Conservation (phyloP, 1,284 basidiomycete genomes). For the Malassezia globosa region DNA sequence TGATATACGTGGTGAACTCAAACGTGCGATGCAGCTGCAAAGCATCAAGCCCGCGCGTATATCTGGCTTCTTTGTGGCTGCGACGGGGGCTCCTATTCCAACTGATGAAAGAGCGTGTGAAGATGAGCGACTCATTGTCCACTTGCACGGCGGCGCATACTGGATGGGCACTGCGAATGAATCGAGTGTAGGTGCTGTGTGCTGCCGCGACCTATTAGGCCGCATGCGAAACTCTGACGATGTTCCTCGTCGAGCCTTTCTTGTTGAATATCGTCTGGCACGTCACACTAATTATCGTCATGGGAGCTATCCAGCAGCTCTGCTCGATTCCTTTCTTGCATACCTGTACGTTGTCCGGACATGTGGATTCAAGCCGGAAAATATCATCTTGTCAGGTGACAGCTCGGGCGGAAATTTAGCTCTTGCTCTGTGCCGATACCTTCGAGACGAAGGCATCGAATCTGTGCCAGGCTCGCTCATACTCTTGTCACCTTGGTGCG, state of each 20-base stretch:
- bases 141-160: constrained; percentile 41
- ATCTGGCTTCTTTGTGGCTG: constrained; percentile 36
- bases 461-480: constrained; percentile 24
- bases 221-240: neutral
- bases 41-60: constrained; percentile 20
- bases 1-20: constrained; percentile 31
- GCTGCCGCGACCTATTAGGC: neutral
- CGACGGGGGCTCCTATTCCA: neutral
- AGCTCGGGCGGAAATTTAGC: constrained; percentile 62
- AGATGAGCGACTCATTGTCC: constrained; percentile 34
- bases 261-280: constrained; percentile 37
- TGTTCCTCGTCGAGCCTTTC: constrained; percentile 25
- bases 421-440: constrained; percentile 50
- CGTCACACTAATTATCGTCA: constrained; percentile 25
- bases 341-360: constrained; percentile 35
- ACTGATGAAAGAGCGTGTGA: constrained; percentile 11
- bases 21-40: constrained; percentile 28
- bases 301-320: constrained; percentile 36
- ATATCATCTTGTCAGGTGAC: constrained; percentile 59
- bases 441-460: constrained; percentile 39
- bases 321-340: constrained; percentile 35
- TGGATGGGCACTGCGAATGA: constrained; percentile 23
- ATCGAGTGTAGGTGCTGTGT: neutral
- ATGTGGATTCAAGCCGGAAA: constrained; percentile 45
- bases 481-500: constrained; percentile 41